Percentiles rank a stretch among this genome's conserved stretches.
phyloP scores from a whole-genome alignment of 1,284 basidiomycete species.

The Amylostereum areolatum region DNA sequence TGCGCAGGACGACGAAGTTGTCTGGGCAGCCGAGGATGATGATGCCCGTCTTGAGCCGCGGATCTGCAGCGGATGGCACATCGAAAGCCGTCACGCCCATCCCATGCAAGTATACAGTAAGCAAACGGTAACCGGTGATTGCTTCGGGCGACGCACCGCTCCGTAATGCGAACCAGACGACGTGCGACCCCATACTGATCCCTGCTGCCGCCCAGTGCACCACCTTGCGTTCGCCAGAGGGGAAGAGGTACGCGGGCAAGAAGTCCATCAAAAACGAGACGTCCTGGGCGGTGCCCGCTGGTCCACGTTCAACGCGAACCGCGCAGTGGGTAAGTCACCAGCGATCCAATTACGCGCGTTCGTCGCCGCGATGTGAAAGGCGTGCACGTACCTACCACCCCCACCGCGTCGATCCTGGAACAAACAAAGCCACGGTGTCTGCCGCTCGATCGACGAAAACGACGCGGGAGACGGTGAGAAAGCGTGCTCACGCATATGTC shows the following conservation, averaged over 20 bases:
- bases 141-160: conserved; percentile 37
- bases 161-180: conserved; percentile 66
- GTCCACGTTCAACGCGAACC: too few species aligned
- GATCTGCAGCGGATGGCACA: conserved; percentile 39
- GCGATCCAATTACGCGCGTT: too few species aligned
- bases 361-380: too few species aligned
- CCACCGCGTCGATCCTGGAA: too few species aligned
- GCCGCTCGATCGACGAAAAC: too few species aligned
- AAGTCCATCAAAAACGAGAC: conserved; percentile 80
- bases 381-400: too few species aligned
- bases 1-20: conserved; percentile 53
- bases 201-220: conserved; percentile 67
- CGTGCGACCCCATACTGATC: conserved; percentile 74
- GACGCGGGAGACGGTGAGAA: too few species aligned
- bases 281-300: conserved; percentile 72
- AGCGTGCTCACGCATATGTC: too few species aligned
- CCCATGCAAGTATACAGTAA: not conserved
- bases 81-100: not conserved
- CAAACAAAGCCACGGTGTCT: too few species aligned
- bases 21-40: conserved; percentile 81
- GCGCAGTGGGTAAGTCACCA: too few species aligned
- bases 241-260: conserved; percentile 74
- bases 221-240: conserved; percentile 57
- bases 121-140: too few species aligned
- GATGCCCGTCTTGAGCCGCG: conserved; percentile 64